Base-by-base conservation (phyloP, 208 protist genomes). In the Acanthamoeba lugdunensis region DNA sequence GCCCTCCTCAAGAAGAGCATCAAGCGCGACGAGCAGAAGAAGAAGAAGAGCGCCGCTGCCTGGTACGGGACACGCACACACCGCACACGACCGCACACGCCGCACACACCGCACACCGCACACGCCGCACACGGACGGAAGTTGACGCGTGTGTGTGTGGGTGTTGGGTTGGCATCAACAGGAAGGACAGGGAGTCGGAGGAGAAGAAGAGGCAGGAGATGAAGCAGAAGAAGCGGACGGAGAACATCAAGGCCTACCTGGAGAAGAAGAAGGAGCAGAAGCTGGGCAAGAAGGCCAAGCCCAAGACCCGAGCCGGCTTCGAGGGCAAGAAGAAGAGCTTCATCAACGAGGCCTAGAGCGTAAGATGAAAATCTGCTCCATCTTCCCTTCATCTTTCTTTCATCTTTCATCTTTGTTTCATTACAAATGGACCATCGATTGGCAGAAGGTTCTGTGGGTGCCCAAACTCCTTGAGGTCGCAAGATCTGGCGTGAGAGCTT, bases 181-280 rank as follows among this genome's bases (percentile, higher is more conserved):
- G 52, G 84, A 65, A 90, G 84, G 58, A 90, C 23, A 28, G 58
- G 28, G 25, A 90, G 54, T 73, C 52, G 3, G 58, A 90, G 56
- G 58, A 65, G 54, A 69, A 90, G 56, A 90, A 90, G 56, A 90
- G 58, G 56, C 52, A 90, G 30, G 33, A 90, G 18, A 63, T 73
- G 37, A 90, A 90, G 84, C 52, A 90, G 33, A 90, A 90, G 84
- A 90, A 90, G 84, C 23, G 84, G 23, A 90, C 56, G 58, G 84
- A 90, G 56, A 90, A 90, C 33, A 71, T 84, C 75, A 90, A 90
- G 41, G 84, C 58, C 84, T 73, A 90, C 30, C 48, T 63, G 18
- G 58, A 90, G 84, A 90, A 90, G 84, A 90, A 90, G 84, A 63
- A 69, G 84, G 37, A 90, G 58, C 52, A 90, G 58, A 90, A 90